Base-by-base conservation (phyloP, 495 filamentous ascomycete genomes). In the Talaromyces ruber region DNA sequence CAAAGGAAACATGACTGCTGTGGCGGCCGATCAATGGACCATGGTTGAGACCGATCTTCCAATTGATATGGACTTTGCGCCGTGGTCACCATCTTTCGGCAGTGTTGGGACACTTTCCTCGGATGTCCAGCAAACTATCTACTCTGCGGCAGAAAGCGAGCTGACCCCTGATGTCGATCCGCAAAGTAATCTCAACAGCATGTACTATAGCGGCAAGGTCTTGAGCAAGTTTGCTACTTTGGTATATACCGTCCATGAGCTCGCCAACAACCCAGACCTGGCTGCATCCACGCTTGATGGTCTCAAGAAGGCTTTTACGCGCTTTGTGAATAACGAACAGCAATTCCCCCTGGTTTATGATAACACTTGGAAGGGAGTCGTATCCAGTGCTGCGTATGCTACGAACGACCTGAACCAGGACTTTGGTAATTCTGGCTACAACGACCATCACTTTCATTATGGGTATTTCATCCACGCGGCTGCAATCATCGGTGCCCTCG, bases 391-490 rank as follows among this genome's bases (percentile, higher is more conserved):
- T 2, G 84, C 85, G 7, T 98, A 96, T 70, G 69, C 72, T n/a
- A 91, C 82, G 12, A 84, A 88, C 9, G 84, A 96, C 66, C 65
- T 80, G 6, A 85, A 87, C 45, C 81, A 73, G 45, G 91, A 95
- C 67, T 94, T 93, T 69, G 91, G 91, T 58, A 92, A 93, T 67
- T 86, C 86, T 1, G 85, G 84, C 64, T 97, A 96, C 79, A 97
- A 97, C 68, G 94, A 98, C 68, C 95, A 98, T 68, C 95, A 98
- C 72, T 98, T 98, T 76, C 95, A 96, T 68, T 89, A 84, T 64
- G 80, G 77, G 62, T 97, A 98, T 72, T 96, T 95, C 74, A 87
- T 98, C 70, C 91, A 90, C 62, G 82, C 92, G 1, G 94, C 92
- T 8, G 89, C 94, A 8, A 83, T 94, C 52, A 92, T 98, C 57